Evolutionary conservation across 2,329 filamentous ascomycete species (phyloP), one percentile per base, ranked within the genome.

Genomic region (Phialemonium atrogriseum): DNA sequence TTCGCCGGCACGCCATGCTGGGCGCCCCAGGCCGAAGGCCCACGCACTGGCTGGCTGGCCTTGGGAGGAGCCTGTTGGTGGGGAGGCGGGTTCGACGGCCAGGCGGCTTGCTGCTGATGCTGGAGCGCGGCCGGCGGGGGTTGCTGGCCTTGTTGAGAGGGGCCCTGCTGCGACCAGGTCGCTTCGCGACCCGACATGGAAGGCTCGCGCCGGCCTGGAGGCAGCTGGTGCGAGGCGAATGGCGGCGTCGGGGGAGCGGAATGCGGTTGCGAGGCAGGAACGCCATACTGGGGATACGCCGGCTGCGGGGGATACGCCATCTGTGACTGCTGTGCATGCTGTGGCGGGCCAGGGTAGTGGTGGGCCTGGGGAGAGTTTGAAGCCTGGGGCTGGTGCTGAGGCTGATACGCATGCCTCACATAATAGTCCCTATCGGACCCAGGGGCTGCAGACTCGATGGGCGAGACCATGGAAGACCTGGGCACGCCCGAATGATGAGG

Each of bases 381-480:
- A 5, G 48, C 36, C 15, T 48, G 46, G 13, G 49, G 37, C 22
- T 52, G 51, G 27, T 52, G 55, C 27, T 50, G 47, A 1, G 49
- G 34, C 11, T 48, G 44, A 35, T 55, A 63, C 11, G 50, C 43
- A 13, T 56, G 58, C 1, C 52, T 48, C 11, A 44, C 45, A 39
- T 70, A 76, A 40, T 68, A 74, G 10, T 74, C 70, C 12, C 40
- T 36, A 7, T 38, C 40, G 5, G 36, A 64, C 1, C 47, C 46
- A 1, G 51, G 52, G 6, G 52, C 39, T 10, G 55, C 56, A 10
- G 57, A 47, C 14, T 66, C 62, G 15, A 60, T 54, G 30, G 53
- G 59, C 38, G 43, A 48, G 10, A 56, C 54, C 41, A 70, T 62
- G 8, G 60, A 55, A 7, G 57, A 48, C 17, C 69, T 58, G n/a